These are phyloP conservation scores for Primulina huaijiensis DNA, from an alignment of 257 asterid species.

Conservation along the genomic window DNA sequence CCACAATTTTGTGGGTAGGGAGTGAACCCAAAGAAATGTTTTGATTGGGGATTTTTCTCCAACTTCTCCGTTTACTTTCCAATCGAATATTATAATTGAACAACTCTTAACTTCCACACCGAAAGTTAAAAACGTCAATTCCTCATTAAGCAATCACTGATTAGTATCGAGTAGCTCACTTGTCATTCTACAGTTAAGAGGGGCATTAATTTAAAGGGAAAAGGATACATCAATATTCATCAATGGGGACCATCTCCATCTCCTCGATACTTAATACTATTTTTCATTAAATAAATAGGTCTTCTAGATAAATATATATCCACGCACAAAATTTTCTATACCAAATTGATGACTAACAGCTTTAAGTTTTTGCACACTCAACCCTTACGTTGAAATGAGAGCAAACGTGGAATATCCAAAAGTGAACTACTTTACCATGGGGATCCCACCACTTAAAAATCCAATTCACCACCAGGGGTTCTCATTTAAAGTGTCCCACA, in stretches of 20 bases:
- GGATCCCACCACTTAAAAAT: constrained; percentile 38
- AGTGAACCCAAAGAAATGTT: no score
- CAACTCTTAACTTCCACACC: no score
- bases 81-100: no score
- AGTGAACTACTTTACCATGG: constrained; percentile 38
- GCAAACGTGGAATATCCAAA: constrained; percentile 28
- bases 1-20: no score
- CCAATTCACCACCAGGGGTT: constrained; percentile 46
- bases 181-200: neutral
- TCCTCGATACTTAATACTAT: neutral
- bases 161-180: neutral
- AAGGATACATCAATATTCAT: no score
- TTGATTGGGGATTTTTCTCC: no score
- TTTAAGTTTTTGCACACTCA: neutral
- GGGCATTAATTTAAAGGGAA: neutral
- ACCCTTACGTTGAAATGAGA: constrained; percentile 26
- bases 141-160: neutral
- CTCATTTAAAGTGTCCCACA: constrained; percentile 41
- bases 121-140: neutral
- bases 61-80: neutral
- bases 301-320: no score
- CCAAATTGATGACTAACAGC: neutral
- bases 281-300: no score
- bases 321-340: no score
- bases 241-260: neutral